Conservation (phyloP, 202 grass and related monocot genomes). For the Cymbopogon flexuosus region DNA sequence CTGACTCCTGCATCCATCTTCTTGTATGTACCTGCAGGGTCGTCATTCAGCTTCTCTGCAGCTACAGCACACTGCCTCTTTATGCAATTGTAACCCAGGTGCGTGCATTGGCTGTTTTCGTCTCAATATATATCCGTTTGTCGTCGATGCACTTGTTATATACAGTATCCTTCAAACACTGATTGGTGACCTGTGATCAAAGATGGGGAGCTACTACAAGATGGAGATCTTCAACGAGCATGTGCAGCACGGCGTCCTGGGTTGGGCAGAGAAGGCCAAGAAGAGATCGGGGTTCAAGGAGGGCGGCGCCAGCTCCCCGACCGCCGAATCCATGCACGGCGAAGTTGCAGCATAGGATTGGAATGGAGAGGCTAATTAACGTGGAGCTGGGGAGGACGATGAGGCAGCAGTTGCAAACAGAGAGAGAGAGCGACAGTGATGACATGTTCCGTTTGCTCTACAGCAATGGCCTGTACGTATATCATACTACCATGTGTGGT, state of each 20-base stretch:
- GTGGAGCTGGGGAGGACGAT: background rate
- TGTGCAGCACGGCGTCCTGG: conserved; percentile 53
- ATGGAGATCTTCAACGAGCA: conserved; percentile 67
- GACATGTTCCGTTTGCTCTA: background rate
- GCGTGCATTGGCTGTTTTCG: background rate
- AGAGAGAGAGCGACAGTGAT: background rate
- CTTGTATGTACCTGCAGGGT: conserved; percentile 25
- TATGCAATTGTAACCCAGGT: conserved; percentile 70
- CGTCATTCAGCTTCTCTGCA: conserved; percentile 63
- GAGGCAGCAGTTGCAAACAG: background rate
- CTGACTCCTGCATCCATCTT: background rate
- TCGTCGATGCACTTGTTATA: background rate
- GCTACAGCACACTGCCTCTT: conserved; percentile 73
- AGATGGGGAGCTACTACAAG: conserved; percentile 82
- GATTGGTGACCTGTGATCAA: conserved; percentile 17
- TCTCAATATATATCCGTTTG: background rate
- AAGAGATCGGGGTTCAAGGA: conserved; percentile 16
- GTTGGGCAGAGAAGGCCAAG: conserved; percentile 43
- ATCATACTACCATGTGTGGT: background rate
- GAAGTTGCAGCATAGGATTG: background rate
- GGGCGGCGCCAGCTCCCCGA: background rate
- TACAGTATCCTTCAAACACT: background rate
- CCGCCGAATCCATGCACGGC: background rate
- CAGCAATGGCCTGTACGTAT: background rate
- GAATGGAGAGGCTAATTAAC: background rate